Base-by-base conservation (phyloP, 768 basidiomycete species). In the Suillus fuscotomentosus region DNA sequence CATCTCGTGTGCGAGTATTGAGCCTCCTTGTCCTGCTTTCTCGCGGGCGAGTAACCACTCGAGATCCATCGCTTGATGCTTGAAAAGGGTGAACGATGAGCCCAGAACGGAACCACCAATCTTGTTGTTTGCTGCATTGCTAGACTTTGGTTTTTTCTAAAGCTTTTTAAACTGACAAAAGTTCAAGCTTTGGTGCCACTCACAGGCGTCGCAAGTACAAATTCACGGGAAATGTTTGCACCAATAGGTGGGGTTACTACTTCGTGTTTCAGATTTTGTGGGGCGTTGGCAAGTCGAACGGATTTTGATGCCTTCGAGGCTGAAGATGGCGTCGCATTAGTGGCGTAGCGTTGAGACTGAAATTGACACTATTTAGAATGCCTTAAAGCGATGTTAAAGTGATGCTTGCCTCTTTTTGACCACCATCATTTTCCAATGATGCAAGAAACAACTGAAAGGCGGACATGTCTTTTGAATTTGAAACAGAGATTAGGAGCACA, bases 51-150 rank as follows among this genome's bases (percentile, higher is more conserved):
- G 31, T 1, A 60, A 10, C 43, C 17, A 51, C 43, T 60, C 43
- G 15, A 53, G 43, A 3, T 51, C 59, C 31, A 48, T 60, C 59
- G 59, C 59, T 34, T 60, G 42, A 60, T 60, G 43, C 13, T 60
- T 53, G 41, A 41, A 60, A 41, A 60, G 43, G 15, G n/a, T n/a
- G 17, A 15, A 8, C 14, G 31, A 54, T 20, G 31, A n/a, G 20
- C 11, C 4, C 34, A 5, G 53, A 34, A 36, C 20, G 6, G 34
- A 36, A 6, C 53, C 5, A 54, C 53, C 20, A n/a, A 13, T n/a
- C 53, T 34, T 54, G 4, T 31, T 31, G 31, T 36, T 36, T 54
- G 20, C 53, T 54, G 34, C 31, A 54, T 54, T 36, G 34, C 31
- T 36, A n/a, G 34, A n/a, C 20, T 36, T n/a, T 11, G 27, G 31